phyloP scores from a whole-genome alignment of 331 rosid genomes.

The Stylosanthes scabra region DNA sequence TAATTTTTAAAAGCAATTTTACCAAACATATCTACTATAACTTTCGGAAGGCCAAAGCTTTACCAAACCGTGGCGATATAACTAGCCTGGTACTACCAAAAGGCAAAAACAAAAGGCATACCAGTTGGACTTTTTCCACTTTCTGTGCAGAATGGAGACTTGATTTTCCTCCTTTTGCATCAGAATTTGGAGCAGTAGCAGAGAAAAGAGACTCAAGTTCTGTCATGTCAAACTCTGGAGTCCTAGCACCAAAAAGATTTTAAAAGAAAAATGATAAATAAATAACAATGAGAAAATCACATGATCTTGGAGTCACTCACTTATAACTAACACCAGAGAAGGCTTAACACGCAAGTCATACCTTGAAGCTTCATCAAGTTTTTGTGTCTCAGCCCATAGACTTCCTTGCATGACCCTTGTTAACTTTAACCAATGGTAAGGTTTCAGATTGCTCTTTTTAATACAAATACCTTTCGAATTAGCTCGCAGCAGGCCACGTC shows the following conservation, averaged over 20 bases:
- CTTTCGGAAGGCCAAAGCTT: too few species aligned
- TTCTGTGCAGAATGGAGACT: slow-evolving; percentile 63
- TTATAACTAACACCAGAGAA: slow-evolving; percentile 35
- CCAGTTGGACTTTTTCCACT: slow-evolving; percentile 92
- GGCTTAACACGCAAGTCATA: slow-evolving; percentile 45
- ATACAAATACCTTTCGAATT: slow-evolving; percentile 53
- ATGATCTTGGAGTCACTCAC: slow-evolving; percentile 11
- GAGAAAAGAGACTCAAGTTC: slow-evolving; percentile 96
- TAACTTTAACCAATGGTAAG: slow-evolving; percentile 96
- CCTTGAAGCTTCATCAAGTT: slow-evolving; percentile 79
- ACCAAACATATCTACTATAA: too few species aligned
- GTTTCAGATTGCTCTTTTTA: slow-evolving; percentile 82
- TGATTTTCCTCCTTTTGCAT: slow-evolving; percentile 59
- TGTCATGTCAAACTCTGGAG: slow-evolving; percentile 98
- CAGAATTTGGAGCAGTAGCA: slow-evolving; percentile 68
- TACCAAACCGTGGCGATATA: background rate
- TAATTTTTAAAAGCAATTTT: too few species aligned
- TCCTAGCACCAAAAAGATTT: slow-evolving; percentile 58
- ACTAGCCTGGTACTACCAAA: slow-evolving; percentile 20
- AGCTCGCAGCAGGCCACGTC: slow-evolving; percentile 61
- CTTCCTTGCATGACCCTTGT: slow-evolving; percentile 98
- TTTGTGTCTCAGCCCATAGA: slow-evolving; percentile 97
- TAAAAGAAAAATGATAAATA: slow-evolving; percentile 17
- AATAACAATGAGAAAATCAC: slow-evolving; percentile 21
- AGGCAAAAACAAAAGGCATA: slow-evolving; percentile 44